phyloP scores from a whole-genome alignment of 2,329 filamentous ascomycete species.

The Sporothrix schenckii region DNA sequence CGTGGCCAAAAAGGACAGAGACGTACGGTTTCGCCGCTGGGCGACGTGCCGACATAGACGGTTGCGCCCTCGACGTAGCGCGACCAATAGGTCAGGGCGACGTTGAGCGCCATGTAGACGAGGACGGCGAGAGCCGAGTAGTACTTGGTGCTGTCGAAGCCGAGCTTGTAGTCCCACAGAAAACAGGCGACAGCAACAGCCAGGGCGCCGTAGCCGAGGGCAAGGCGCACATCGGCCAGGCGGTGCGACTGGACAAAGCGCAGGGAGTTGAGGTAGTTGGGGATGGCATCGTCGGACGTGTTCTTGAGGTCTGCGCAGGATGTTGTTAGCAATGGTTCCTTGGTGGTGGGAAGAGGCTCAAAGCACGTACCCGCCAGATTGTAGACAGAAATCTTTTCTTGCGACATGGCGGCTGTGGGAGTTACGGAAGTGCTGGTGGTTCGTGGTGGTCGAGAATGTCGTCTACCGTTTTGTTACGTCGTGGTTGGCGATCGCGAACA shows the following conservation, averaged over 20 bases:
- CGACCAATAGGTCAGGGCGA: constrained; percentile 79
- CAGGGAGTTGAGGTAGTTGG: constrained; percentile 88
- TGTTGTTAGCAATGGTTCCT: constrained; percentile 16
- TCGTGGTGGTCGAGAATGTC: neutral
- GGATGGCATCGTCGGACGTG: constrained; percentile 91
- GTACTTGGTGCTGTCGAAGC: constrained; percentile 82
- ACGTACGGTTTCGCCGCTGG: constrained; percentile 53
- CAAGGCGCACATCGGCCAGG: constrained; percentile 79
- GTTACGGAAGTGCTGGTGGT: neutral
- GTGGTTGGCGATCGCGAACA: neutral
- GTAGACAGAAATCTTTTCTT: constrained; percentile 66
- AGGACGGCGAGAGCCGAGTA: constrained; percentile 80
- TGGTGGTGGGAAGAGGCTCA: no score
- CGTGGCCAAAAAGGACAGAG: neutral
- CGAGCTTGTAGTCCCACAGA: constrained; percentile 86
- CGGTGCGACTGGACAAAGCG: constrained; percentile 80
- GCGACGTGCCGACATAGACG: constrained; percentile 73
- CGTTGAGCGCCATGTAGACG: constrained; percentile 78
- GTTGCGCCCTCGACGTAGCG: constrained; percentile 78
- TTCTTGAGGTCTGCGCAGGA: constrained; percentile 82
- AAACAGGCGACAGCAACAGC: constrained; percentile 80
- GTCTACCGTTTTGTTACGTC: neutral
- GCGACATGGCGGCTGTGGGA: constrained; percentile 45
- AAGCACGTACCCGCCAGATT: constrained; percentile 61
- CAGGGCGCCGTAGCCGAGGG: constrained; percentile 81